Evolutionary conservation across 176 grass and related monocot genomes (phyloP), one percentile per base, ranked within the genome.

Genomic region (Oryza australiensis): DNA sequence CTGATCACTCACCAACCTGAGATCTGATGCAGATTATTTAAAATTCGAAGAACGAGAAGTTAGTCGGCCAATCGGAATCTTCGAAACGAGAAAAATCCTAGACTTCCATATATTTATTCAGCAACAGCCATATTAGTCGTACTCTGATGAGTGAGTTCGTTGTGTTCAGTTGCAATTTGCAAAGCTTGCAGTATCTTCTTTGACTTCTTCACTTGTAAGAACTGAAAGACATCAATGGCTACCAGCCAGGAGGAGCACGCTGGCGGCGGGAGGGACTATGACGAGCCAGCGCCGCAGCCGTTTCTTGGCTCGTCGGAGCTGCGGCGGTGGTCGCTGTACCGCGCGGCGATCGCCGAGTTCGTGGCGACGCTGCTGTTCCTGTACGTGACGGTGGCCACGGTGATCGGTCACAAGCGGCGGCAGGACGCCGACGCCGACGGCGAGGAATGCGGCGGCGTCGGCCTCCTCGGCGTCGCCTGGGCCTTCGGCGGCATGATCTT

Each of bases 341-440:
- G 87, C 12, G 81, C 87, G 41, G 66, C 68, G 10, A 93, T 93
- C 82, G 85, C 87, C 7, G 81, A 85, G 84, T 93, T 85, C 55
- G 73, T 90, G 26, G 87, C 87, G 1, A 84, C 84, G 34, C 57
- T 87, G 65, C 59, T 90, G 18, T 93, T 93, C 65, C 73, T 90
- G 10, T 92, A 93, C 68, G 69, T 93, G 20, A 57, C 81, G 12
- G 77, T 87, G 27, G 57, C 80, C 37, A 90, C 91, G 3, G 84
- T 90, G 16, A 75, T 87, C 43, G 77, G 84, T 0, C 57, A 93
- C 80, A 70, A 79, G 66, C 66, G 65, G 70, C 83, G 80, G 63
- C 75, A 70, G 23, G 79, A 92, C 2, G 20, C 24, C 3, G 70
- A 42, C 18, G 26, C 26, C 1, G 22, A 69, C 55, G 74, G 59